phyloP scores from a whole-genome alignment of 306 rosid genomes.

The peach (Prunus persica) region DNA sequence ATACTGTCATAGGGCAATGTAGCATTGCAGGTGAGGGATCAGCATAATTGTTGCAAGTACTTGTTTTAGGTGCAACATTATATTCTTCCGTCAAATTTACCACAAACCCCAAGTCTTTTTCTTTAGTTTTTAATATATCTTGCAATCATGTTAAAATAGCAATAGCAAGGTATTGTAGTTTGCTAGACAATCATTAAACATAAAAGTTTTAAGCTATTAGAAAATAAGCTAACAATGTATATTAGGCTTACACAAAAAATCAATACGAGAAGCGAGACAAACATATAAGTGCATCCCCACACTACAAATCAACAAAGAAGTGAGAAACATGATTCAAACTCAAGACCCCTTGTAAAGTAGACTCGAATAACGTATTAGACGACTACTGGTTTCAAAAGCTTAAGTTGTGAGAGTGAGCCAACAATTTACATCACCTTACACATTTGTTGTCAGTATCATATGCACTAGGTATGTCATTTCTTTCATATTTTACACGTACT shows the following conservation, averaged over 20 bases:
- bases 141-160: not conserved
- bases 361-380: not conserved
- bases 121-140: not conserved
- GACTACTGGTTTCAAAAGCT: no score
- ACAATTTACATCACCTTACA: no score
- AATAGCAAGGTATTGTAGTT: not conserved
- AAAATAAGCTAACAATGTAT: not conserved
- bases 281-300: not conserved
- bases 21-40: slow-evolving; percentile 37
- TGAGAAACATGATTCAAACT: not conserved
- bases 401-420: no score
- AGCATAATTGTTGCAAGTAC: slow-evolving; percentile 37
- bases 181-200: no score
- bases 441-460: no score
- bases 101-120: not conserved
- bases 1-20: slow-evolving; percentile 12
- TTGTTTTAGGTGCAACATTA: slow-evolving; percentile 58
- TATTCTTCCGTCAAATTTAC: slow-evolving; percentile 46
- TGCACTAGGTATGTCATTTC: not conserved
- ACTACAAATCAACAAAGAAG: not conserved
- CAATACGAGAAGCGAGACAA: not conserved
- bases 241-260: not conserved
- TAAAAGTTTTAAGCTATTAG: not conserved
- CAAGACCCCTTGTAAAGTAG: not conserved
- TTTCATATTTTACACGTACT: slow-evolving; percentile 19